These are phyloP conservation scores for Marchantia paleacea DNA, from an alignment of 225 moss, liverwort and hornwort genomes.

Conservation along the genomic window DNA sequence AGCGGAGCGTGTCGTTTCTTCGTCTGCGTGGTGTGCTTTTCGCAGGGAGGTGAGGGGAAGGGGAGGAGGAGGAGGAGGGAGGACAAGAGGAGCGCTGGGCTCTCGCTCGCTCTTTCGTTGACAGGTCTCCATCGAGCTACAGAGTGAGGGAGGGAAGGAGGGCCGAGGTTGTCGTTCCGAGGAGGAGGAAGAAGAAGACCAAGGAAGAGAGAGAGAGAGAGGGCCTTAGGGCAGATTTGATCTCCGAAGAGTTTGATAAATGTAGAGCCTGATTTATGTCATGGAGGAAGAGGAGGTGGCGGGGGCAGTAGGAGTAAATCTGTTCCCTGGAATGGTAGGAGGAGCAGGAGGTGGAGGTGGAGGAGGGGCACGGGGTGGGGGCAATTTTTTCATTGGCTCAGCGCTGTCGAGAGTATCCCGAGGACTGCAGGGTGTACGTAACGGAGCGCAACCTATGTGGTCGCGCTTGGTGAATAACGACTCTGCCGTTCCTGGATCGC, in stretches of 20 bases:
- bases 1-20: neutral
- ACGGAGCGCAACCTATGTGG: conserved; percentile 76
- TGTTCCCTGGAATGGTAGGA: conserved; percentile 14
- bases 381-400: conserved; percentile 45
- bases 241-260: neutral
- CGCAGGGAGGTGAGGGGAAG: neutral
- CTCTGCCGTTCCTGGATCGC: conserved; percentile 39
- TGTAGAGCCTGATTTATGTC: conserved; percentile 13
- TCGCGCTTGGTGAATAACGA: conserved; percentile 80
- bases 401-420: conserved; percentile 38
- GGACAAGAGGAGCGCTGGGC: neutral
- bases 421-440: conserved; percentile 68
- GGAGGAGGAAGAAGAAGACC: no score
- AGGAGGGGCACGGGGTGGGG: conserved; percentile 49
- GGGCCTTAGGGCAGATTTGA: neutral
- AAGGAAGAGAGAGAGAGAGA: neutral
- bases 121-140: neutral
- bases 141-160: neutral
- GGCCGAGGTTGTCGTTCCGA: no score
- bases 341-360: conserved; percentile 28
- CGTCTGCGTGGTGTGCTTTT: neutral
- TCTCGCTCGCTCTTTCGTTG: neutral
- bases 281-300: conserved; percentile 44
- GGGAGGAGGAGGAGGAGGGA: neutral
- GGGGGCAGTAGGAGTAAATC: conserved; percentile 20